Percentiles rank a stretch among this genome's conserved stretches.
phyloP scores from a whole-genome alignment of 805 yeast genomes.

The Maudiozyma bulderi region DNA sequence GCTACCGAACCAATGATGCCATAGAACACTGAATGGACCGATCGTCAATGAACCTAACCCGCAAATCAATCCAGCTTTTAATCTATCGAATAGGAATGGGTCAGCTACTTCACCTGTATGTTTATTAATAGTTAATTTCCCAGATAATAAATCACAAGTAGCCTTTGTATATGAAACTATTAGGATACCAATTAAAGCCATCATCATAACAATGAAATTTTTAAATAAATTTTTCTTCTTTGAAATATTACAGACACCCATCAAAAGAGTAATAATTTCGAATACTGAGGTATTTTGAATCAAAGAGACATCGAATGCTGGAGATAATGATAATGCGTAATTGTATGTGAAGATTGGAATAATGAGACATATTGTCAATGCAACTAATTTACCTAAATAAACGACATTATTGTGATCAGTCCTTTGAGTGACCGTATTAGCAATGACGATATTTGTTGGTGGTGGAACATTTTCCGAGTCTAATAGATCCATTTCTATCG shows the following conservation, averaged over 20 bases:
- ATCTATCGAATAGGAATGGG: slow-evolving; percentile 29
- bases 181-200: slow-evolving; percentile 22
- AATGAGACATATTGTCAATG: slow-evolving; percentile 13
- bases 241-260: slow-evolving; percentile 24
- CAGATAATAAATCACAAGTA: slow-evolving; percentile 26
- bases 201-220: slow-evolving; percentile 22
- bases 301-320: slow-evolving; percentile 26
- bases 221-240: slow-evolving; percentile 19
- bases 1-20: slow-evolving; percentile 23
- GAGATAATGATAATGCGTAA: slow-evolving; percentile 17
- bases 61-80: slow-evolving; percentile 27
- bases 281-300: slow-evolving; percentile 26
- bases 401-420: not conserved
- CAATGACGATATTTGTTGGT: not conserved
- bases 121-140: slow-evolving; percentile 25
- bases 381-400: slow-evolving; percentile 10
- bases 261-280: slow-evolving; percentile 25
- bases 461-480: not conserved
- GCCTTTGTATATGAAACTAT: slow-evolving; percentile 28
- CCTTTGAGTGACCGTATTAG: not conserved
- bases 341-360: slow-evolving; percentile 15
- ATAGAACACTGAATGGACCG: slow-evolving; percentile 28
- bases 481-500: not conserved
- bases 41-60: slow-evolving; percentile 25
- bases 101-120: slow-evolving; percentile 29